A percentile compares a stretch with the other conserved stretches of the same genome.
These are phyloP conservation scores for Garcia nutans DNA, from an alignment of 345 rosid species.

Conservation along the genomic window DNA sequence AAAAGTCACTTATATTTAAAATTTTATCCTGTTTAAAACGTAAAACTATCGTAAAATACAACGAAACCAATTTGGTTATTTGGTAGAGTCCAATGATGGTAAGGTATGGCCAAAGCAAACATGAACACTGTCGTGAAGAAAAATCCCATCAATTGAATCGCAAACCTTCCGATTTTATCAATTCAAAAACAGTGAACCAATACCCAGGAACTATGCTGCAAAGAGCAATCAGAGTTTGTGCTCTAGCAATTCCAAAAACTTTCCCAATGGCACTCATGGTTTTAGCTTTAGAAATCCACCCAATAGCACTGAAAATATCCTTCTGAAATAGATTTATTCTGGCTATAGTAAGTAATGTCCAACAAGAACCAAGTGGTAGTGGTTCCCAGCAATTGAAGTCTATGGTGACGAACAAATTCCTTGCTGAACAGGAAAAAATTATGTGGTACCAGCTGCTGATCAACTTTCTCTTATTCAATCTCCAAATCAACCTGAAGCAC, in stretches of 20 bases:
- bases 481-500: conserved; percentile 64
- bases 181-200: conserved; percentile 48
- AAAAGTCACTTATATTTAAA: too few relatives aligned
- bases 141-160: conserved; percentile 63
- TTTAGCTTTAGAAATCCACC: conserved; percentile 67
- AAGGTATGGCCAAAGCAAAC: conserved; percentile 63
- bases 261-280: conserved; percentile 71
- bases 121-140: conserved; percentile 58
- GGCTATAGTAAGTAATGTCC: conserved; percentile 74
- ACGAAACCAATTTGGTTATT: conserved; percentile 54
- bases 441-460: conserved; percentile 18
- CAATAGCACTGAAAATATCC: conserved; percentile 64
- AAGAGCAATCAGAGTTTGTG: conserved; percentile 62
- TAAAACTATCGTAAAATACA: not conserved
- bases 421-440: conserved; percentile 53
- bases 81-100: conserved; percentile 60
- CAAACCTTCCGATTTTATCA: conserved; percentile 48
- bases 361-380: conserved; percentile 65
- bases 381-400: conserved; percentile 63
- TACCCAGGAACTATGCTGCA: conserved; percentile 85
- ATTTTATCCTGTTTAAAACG: too few relatives aligned
- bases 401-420: conserved; percentile 47
- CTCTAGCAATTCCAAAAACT: conserved; percentile 52
- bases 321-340: conserved; percentile 61
- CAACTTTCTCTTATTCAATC: conserved; percentile 46